Conservation (phyloP, 148 eudicot species). For the Amaranthus cruentus region DNA sequence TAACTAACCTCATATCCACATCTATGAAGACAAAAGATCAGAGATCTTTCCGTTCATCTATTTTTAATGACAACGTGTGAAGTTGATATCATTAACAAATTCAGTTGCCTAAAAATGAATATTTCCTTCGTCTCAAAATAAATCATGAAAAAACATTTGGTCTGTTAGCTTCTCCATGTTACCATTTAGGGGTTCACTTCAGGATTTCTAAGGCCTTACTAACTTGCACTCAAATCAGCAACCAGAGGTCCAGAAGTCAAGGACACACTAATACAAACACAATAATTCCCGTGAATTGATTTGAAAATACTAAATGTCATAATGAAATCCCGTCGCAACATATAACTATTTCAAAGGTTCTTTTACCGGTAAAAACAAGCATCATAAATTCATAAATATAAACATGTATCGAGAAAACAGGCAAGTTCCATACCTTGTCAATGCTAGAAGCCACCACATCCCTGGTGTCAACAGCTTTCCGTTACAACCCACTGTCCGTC, state of each 20-base stretch:
- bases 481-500: too few species aligned
- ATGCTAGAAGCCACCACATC: slow-evolving; percentile 38
- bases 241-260: not conserved
- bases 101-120: slow-evolving; percentile 9
- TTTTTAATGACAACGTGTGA: slow-evolving; percentile 61
- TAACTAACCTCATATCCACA: slow-evolving; percentile 54
- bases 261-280: not conserved
- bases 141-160: not conserved
- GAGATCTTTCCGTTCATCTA: slow-evolving; percentile 56
- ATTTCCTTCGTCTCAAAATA: not conserved
- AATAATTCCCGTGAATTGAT: not conserved
- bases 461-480: slow-evolving; percentile 32
- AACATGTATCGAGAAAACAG: not conserved
- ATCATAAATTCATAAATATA: too few species aligned
- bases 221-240: not conserved
- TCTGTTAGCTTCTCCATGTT: too few species aligned
- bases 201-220: not conserved
- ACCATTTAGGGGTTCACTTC: too few species aligned
- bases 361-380: not conserved
- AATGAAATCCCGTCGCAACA: not conserved
- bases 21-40: slow-evolving; percentile 70
- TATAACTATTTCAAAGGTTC: not conserved
- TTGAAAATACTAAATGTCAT: not conserved
- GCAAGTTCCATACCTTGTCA: slow-evolving; percentile 44
- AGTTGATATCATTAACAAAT: slow-evolving; percentile 41